Evolutionary conservation across 2,329 filamentous ascomycete genomes (phyloP), one percentile per base, ranked within the genome.

Genomic region (Phaeosphaeria sp.): DNA sequence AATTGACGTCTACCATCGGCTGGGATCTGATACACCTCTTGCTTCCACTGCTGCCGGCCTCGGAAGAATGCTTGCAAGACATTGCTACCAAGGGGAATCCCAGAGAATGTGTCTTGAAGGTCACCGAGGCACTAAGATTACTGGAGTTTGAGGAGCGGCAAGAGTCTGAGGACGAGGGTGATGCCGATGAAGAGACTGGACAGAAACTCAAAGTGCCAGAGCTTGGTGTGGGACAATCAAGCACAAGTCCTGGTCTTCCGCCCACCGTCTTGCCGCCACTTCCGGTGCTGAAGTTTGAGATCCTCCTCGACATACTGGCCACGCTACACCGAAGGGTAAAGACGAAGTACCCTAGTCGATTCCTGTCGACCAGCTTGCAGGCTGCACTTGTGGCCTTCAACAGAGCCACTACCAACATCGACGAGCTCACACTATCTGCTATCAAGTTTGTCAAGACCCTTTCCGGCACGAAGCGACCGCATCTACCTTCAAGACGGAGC

Each of bases 11-110:
- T 59, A 89, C 92, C 55, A 93, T 94, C 67, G 91, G 91, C 49
- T 95, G 91, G 91, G 91, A 95, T 74, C 80, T 94, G 51, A 89
- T 95, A 21, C 89, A 91, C 71, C 86, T 92, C 69, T 84, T 95
- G 4, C 82, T 93, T 22, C 83, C 86, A 36, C 78, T 92, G 5
- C 83, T 90, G 1, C 85, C 86, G 2, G 80, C 82, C 2, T 89
- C 88, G n/a, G 87, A 90, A 65, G 77, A 83, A 47, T 93, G 91
- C 71, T 81, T 94, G 17, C 86, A 89, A 72, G 90, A 89, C 27
- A 88, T 94, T 51, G 91, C 91, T 30, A 85, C 88, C 22, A 82
- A 92, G 40, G 91, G 91, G 50, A 95, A 94, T 72, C 91, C 91
- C 1, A 83, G 91, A 50, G 91, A 95, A 76, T 90, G 93, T 46